A percentile compares a stretch with the other conserved stretches of the same genome.
These are phyloP conservation scores for Tuber aestivum DNA, from an alignment of 495 filamentous ascomycete species.

Conservation along the genomic window DNA sequence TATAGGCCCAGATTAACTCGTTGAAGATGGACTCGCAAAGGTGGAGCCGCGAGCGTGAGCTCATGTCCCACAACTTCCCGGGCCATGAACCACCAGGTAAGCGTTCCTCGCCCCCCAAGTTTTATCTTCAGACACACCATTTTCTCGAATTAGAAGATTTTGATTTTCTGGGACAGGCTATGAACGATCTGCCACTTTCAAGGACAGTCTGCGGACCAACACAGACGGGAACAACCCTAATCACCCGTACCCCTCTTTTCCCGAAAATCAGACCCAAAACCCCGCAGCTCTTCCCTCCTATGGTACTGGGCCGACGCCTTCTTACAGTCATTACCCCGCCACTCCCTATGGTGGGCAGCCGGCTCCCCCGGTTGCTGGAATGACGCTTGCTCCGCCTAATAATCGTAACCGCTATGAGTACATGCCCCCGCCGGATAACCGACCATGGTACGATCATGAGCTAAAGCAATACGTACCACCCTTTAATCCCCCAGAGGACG, in stretches of 20 bases:
- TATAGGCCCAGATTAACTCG: slow-evolving; percentile 33
- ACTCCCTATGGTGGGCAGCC: background rate
- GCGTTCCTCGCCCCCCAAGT: background rate
- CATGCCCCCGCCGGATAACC: slow-evolving; percentile 13
- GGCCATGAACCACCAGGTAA: slow-evolving; percentile 14
- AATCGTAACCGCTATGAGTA: slow-evolving; percentile 10
- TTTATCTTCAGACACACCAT: background rate
- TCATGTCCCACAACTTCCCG: background rate
- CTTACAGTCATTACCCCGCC: background rate
- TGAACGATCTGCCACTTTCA: slow-evolving; percentile 10
- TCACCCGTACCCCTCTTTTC: background rate
- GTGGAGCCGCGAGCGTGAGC: slow-evolving; percentile 22
- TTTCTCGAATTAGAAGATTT: slow-evolving; percentile 10
- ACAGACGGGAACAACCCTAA: slow-evolving; percentile 6
- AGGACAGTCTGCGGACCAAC: slow-evolving; percentile 5
- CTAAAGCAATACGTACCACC: slow-evolving; percentile 15
- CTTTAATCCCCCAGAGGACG: background rate
- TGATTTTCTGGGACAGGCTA: slow-evolving; percentile 17
- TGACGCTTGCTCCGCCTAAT: background rate
- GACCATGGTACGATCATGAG: slow-evolving; percentile 27
- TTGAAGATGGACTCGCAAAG: slow-evolving; percentile 28
- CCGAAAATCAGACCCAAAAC: background rate
- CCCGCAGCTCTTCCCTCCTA: background rate
- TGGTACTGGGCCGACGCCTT: background rate
- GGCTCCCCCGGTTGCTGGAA: background rate